Evolutionary conservation across 768 basidiomycete species (phyloP).

Genomic region (Stropharia rugosoannulata): DNA sequence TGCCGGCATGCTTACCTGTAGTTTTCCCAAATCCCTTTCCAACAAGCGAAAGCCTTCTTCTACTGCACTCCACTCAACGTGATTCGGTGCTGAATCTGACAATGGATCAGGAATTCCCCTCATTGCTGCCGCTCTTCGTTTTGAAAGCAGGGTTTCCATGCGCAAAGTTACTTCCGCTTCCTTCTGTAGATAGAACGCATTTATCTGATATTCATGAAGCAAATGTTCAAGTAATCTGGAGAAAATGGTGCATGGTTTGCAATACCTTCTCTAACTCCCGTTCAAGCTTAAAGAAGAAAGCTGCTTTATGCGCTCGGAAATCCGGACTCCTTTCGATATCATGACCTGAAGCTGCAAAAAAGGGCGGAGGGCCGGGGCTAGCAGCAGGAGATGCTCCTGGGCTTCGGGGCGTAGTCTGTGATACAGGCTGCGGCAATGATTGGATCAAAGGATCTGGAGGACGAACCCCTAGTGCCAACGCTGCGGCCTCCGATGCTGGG

Average conservation of each 20-base stretch:
- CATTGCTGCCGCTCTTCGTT: constrained; percentile 81
- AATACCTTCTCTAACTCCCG: constrained; percentile 94
- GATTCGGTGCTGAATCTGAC: constrained; percentile 58
- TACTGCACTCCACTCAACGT: constrained; percentile 93
- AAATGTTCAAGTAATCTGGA: constrained; percentile 5
- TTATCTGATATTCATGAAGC: constrained; percentile 63
- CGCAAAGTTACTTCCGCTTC: constrained; percentile 92
- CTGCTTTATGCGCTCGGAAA: constrained; percentile 93
- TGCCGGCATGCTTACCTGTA: constrained; percentile 64
- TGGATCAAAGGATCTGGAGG: constrained; percentile 44
- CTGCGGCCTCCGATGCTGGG: constrained; percentile 87
- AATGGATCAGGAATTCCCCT: constrained; percentile 66
- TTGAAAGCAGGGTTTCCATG: constrained; percentile 90
- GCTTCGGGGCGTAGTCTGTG: constrained; percentile 28
- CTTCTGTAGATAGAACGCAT: constrained; percentile 95
- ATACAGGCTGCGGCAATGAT: constrained; percentile 28
- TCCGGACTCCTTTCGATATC: constrained; percentile 78
- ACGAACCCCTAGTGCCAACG: constrained; percentile 79
- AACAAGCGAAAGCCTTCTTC: constrained; percentile 95
- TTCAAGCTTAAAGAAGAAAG: constrained; percentile 98
- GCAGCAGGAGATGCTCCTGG: constrained; percentile 33
- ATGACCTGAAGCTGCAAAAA: constrained; percentile 60
- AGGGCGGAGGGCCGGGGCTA: constrained; percentile 50
- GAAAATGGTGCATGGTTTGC: neutral
- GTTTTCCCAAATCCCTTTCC: constrained; percentile 90